Percentiles rank a stretch among this genome's conserved stretches.
phyloP scores from a whole-genome alignment of 2,329 filamentous ascomycete species.

The Paracoccidioides brasiliensis region DNA sequence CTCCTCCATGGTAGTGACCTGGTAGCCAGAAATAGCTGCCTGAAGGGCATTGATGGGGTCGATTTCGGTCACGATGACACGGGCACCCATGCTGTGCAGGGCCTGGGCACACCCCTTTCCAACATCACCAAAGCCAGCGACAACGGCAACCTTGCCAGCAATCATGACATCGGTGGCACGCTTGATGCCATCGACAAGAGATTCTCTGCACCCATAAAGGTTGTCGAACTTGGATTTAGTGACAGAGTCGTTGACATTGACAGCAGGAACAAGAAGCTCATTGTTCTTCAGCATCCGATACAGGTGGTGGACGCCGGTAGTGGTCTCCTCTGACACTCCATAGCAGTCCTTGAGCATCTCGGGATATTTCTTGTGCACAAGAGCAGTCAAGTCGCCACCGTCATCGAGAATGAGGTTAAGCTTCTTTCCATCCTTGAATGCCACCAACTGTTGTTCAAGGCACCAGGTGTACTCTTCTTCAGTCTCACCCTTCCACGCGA shows the following conservation, averaged over 20 bases:
- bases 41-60: conserved; percentile 99
- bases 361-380: conserved; percentile 97
- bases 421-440: conserved; percentile 93
- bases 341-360: conserved; percentile 97
- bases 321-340: conserved; percentile 98
- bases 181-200: conserved; percentile 98
- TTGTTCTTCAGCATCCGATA: conserved; percentile 94
- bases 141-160: conserved; percentile 95
- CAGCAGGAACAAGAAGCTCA: conserved; percentile 79
- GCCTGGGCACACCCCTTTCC: conserved; percentile 97
- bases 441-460: conserved; percentile 89
- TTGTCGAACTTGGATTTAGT: conserved; percentile 99
- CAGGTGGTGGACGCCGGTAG: conserved; percentile 97
- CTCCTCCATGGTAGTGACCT: conserved; percentile 97
- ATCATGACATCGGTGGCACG: conserved; percentile 99
- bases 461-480: conserved; percentile 99
- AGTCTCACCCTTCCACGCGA: conserved; percentile 80
- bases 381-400: conserved; percentile 88
- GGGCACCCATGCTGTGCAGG: conserved; percentile 92
- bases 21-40: conserved; percentile 91
- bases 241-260: conserved; percentile 99
- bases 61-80: conserved; percentile 90
- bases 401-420: conserved; percentile 99
- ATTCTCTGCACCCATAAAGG: conserved; percentile 98
- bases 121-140: conserved; percentile 97